Conservation (phyloP, 257 asterid species). For the Anisodus tanguticus region DNA sequence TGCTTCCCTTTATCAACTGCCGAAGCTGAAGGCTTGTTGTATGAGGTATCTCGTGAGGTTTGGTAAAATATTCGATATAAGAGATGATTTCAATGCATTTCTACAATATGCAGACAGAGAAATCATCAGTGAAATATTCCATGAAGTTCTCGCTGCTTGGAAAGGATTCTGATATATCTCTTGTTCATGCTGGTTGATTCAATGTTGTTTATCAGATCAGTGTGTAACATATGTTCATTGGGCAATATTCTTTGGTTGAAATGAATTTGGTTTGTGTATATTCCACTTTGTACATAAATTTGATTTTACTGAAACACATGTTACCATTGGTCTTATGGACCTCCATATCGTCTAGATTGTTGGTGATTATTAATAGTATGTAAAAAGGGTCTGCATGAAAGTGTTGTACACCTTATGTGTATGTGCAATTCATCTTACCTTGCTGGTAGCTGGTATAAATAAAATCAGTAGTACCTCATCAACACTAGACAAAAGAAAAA, state of each 20-base stretch:
- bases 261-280: constrained; percentile 27
- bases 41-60: constrained; percentile 80
- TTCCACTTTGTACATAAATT: constrained; percentile 21
- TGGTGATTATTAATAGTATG: background rate
- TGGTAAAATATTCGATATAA: constrained; percentile 77
- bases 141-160: constrained; percentile 84
- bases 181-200: constrained; percentile 17
- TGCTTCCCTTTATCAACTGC: constrained; percentile 77
- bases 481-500: background rate
- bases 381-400: background rate
- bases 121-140: constrained; percentile 61
- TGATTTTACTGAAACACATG: background rate
- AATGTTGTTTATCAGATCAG: background rate
- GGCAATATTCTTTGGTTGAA: constrained; percentile 30
- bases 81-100: constrained; percentile 67
- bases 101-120: constrained; percentile 77
- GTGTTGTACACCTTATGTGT: background rate
- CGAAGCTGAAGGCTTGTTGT: constrained; percentile 72
- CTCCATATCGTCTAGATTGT: background rate
- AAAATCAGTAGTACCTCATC: background rate
- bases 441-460: background rate
- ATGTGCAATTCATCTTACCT: background rate
- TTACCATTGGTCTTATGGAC: background rate
- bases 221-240: constrained; percentile 31
- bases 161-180: constrained; percentile 70